These are phyloP conservation scores for Cutaneotrichosporon sp. DNA, from an alignment of 1,284 basidiomycete genomes.

Conservation along the genomic window DNA sequence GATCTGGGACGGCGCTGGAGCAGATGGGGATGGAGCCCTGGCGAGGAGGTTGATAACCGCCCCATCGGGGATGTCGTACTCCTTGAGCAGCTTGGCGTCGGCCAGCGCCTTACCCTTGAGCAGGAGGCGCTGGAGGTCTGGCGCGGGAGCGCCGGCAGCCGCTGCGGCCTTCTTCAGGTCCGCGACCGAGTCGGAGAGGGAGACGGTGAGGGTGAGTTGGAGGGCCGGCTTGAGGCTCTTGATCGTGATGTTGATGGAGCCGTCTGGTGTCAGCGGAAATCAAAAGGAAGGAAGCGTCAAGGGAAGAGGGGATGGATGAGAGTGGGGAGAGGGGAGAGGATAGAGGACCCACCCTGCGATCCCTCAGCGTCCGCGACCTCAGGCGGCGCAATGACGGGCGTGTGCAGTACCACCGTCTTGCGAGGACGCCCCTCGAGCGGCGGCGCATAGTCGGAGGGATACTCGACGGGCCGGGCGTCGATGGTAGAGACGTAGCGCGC, in stretches of 20 bases:
- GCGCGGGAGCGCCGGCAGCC: constrained; percentile 61
- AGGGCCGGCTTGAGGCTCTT: constrained; percentile 86
- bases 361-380: constrained; percentile 39
- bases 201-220: constrained; percentile 64
- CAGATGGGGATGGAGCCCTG: constrained; percentile 54
- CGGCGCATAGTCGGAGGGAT: constrained; percentile 72
- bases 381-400: constrained; percentile 37
- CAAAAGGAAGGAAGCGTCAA: too few species aligned
- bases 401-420: constrained; percentile 69
- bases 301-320: background rate
- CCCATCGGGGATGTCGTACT: constrained; percentile 77
- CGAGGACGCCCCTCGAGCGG: constrained; percentile 68
- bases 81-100: constrained; percentile 79
- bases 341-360: constrained; percentile 30
- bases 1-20: constrained; percentile 14
- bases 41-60: constrained; percentile 78
- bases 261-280: constrained; percentile 25
- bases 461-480: constrained; percentile 66
- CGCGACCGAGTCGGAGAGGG: constrained; percentile 73
- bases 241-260: constrained; percentile 68
- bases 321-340: background rate
- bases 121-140: constrained; percentile 76
- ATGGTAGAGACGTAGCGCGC: constrained; percentile 70
- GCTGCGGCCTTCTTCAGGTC: constrained; percentile 71
- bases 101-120: constrained; percentile 88